phyloP scores from a whole-genome alignment of 331 rosid species.

The Saraca asoca region DNA sequence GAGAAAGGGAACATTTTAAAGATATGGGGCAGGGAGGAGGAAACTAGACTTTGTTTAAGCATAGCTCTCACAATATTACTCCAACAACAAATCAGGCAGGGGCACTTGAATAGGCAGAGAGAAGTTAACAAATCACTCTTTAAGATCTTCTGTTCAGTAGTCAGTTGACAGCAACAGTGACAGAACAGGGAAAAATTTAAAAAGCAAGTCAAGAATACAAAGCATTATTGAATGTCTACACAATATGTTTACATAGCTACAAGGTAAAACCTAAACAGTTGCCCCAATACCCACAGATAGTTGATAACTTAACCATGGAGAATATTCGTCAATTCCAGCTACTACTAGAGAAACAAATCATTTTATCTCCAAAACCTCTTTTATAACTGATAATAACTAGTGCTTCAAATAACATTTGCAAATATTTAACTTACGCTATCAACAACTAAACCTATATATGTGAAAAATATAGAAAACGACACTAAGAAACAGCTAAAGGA shows the following conservation, averaged over 20 bases:
- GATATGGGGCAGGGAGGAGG: not conserved
- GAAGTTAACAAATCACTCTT: not conserved
- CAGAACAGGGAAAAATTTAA: not conserved
- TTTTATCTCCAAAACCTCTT: not conserved
- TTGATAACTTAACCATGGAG: conserved; percentile 3
- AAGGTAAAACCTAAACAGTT: not conserved
- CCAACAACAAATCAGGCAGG: conserved; percentile 8
- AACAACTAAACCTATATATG: no score
- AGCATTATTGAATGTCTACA: no score
- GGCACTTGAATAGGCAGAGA: not conserved
- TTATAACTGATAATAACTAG: no score
- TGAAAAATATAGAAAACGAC: not conserved
- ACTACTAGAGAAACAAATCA: not conserved
- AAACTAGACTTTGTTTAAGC: conserved; percentile 15
- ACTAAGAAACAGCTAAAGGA: not conserved
- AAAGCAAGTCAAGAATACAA: not conserved
- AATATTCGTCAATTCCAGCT: not conserved
- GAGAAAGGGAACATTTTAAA: not conserved
- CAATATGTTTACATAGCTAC: no score
- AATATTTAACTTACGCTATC: no score
- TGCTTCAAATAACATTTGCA: no score
- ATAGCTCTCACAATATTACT: conserved; percentile 8
- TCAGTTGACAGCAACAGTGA: not conserved
- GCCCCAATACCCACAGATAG: not conserved
- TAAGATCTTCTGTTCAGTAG: not conserved